A percentile compares a stretch with the other conserved stretches of the same genome.
These are phyloP conservation scores for Clonostachys sp. DNA, from an alignment of 2,329 filamentous ascomycete genomes.

Conservation along the genomic window DNA sequence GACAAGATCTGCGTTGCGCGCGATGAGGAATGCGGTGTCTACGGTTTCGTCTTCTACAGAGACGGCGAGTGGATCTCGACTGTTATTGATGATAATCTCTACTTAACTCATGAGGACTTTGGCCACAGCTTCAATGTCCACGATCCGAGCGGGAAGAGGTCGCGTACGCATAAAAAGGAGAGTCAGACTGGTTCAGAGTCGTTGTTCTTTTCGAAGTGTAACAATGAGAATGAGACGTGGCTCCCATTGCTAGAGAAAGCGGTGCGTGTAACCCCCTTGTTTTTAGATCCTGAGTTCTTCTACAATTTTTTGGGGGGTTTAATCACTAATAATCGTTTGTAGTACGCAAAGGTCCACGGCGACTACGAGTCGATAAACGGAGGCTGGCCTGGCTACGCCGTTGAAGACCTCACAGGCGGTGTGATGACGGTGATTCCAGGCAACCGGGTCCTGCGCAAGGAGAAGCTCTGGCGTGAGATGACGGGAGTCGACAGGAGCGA, in stretches of 20 bases:
- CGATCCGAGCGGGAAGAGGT: conserved; percentile 40
- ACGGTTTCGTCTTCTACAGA: conserved; percentile 69
- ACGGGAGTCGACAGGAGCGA: conserved; percentile 46
- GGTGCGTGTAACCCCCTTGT: conserved; percentile 7
- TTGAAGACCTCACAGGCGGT: conserved; percentile 48
- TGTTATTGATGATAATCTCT: conserved; percentile 66
- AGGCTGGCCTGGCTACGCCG: conserved; percentile 53
- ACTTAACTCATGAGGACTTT: conserved; percentile 28
- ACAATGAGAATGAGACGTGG: conserved; percentile 69
- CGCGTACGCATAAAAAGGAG: conserved; percentile 54
- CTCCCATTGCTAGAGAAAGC: conserved; percentile 70
- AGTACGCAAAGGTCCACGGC: conserved; percentile 70
- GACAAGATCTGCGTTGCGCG: conserved; percentile 62
- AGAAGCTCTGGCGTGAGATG: conserved; percentile 67
- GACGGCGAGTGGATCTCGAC: conserved; percentile 69
- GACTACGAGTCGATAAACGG: conserved; percentile 66
- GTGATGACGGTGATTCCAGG: conserved; percentile 51
- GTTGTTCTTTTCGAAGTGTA: conserved; percentile 66
- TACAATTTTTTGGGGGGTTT: not conserved
- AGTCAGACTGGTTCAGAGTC: conserved; percentile 66
- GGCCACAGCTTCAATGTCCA: conserved; percentile 27
- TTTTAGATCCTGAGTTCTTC: not conserved
- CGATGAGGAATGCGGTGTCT: conserved; percentile 65
- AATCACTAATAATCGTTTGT: conserved; percentile 2
- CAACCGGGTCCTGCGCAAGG: conserved; percentile 58